Conservation (phyloP, 805 yeast genomes). For the Lipomyces yamadae region DNA sequence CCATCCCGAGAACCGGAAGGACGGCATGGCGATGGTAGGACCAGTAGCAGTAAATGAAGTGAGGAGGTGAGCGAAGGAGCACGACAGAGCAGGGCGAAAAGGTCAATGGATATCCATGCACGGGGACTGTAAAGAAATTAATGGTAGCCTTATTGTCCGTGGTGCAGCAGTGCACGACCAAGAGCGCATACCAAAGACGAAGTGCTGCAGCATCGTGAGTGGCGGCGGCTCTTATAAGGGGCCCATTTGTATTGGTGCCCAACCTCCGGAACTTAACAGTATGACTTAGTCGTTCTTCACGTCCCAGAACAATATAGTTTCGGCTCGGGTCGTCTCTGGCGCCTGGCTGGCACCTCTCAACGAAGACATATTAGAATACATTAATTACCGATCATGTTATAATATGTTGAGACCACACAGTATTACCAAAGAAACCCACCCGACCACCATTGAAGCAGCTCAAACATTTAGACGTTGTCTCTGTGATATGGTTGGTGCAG, state of each 20-base stretch:
- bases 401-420: no score
- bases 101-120: background rate
- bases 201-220: background rate
- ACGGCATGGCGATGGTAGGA: background rate
- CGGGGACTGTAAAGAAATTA: background rate
- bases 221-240: background rate
- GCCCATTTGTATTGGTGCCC: background rate
- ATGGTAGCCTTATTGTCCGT: no score
- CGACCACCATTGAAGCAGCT: no score
- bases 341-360: no score
- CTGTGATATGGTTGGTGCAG: no score
- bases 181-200: background rate
- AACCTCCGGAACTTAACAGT: background rate
- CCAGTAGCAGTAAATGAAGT: background rate
- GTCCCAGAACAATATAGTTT: background rate
- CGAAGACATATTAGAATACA: no score
- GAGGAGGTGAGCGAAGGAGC: background rate
- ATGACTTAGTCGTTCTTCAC: background rate
- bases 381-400: no score
- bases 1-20: conserved; percentile 11
- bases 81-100: background rate
- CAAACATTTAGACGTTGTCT: no score
- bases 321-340: background rate
- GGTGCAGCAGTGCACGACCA: background rate
- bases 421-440: no score